phyloP scores from a whole-genome alignment of 352 stramenopile genomes.

The Pythium myriotylum region DNA sequence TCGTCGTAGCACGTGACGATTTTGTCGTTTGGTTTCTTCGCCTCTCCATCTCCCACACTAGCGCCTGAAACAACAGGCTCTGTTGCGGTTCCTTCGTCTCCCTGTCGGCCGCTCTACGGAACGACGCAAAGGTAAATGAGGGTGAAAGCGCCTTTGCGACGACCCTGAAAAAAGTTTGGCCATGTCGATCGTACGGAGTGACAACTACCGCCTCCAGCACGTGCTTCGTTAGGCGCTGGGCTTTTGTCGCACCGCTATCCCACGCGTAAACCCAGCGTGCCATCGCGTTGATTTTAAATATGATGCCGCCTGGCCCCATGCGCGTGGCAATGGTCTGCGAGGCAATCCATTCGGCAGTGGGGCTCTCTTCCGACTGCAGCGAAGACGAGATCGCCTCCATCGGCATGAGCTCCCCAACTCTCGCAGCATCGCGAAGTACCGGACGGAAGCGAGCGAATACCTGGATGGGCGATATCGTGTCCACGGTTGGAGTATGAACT shows the following conservation, averaged over 20 bases:
- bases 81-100: too few species aligned
- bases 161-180: too few species aligned
- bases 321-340: not conserved
- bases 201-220: constrained; percentile 1
- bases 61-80: too few species aligned
- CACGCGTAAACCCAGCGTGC: constrained; percentile 11
- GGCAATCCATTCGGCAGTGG: not conserved
- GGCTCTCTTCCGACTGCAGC: not conserved
- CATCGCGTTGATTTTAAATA: constrained; percentile 9
- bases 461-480: not conserved
- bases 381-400: not conserved
- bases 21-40: too few species aligned
- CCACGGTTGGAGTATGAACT: not conserved
- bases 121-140: too few species aligned
- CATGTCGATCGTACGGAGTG: too few species aligned
- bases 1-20: too few species aligned
- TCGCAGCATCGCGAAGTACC: not conserved
- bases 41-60: too few species aligned
- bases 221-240: not conserved
- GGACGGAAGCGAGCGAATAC: constrained; percentile 2
- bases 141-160: too few species aligned
- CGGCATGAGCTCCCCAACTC: not conserved
- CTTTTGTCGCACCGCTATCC: constrained; percentile 12
- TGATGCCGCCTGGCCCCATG: too few species aligned
- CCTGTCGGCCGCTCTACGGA: not conserved